A percentile compares a stretch with the other conserved stretches of the same genome.
Evolutionary conservation across 352 stramenopile species (phyloP).

Genomic region (Pythium vanterpoolii): DNA sequence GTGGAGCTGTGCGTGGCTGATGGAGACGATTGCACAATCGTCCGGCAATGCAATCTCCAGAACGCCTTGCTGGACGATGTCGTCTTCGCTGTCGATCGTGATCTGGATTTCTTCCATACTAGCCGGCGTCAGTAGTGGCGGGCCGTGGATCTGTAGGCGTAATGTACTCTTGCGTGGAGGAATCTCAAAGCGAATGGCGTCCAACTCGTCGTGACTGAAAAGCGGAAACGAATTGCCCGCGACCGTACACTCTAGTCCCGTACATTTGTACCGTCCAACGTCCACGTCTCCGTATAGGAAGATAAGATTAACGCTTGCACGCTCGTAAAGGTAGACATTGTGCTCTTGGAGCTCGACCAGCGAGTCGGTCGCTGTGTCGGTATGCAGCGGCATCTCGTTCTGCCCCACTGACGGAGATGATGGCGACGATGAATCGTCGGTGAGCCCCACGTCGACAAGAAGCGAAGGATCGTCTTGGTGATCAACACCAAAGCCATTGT

Average conservation of each 20-base stretch:
- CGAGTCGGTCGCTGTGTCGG: neutral
- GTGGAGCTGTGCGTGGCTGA: conserved; percentile 15
- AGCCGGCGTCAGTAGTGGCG: conserved; percentile 44
- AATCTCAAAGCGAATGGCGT: conserved; percentile 43
- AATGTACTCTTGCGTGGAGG: conserved; percentile 50
- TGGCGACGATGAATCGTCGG: neutral
- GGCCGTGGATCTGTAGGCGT: conserved; percentile 38
- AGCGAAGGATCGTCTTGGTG: neutral
- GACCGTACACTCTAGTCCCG: conserved; percentile 50
- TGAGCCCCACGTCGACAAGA: neutral
- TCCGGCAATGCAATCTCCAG: conserved; percentile 43
- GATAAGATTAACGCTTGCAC: conserved; percentile 44
- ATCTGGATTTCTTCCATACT: conserved; percentile 45
- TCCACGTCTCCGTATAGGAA: conserved; percentile 44
- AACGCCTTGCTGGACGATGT: conserved; percentile 40
- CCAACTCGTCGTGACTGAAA: conserved; percentile 28
- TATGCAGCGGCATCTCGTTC: neutral
- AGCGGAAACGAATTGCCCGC: conserved; percentile 53
- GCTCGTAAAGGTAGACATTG: conserved; percentile 60
- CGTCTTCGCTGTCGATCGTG: conserved; percentile 40
- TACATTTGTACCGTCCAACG: conserved; percentile 51
- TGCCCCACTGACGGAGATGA: too few relatives aligned
- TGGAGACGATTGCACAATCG: neutral
- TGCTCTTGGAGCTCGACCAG: conserved; percentile 44
- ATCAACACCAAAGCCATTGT: neutral